These are phyloP conservation scores for Podosphaera aphanis DNA, from an alignment of 2,329 filamentous ascomycete species.

Conservation along the genomic window DNA sequence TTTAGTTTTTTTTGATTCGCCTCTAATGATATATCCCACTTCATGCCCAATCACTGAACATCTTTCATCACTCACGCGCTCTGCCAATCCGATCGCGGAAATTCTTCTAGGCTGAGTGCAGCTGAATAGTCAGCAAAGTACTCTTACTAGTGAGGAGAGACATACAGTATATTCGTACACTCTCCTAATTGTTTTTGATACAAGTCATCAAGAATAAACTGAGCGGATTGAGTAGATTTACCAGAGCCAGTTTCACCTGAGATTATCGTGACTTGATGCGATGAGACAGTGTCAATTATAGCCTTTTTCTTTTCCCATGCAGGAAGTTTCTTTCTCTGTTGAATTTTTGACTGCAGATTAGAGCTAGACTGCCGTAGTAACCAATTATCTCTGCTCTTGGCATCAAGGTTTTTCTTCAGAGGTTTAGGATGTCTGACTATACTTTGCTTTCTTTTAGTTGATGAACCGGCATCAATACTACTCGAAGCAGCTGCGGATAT, in stretches of 20 bases:
- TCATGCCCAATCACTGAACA: constrained; percentile 64
- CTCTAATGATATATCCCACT: constrained; percentile 76
- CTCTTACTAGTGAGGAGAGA: background rate
- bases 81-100: constrained; percentile 77
- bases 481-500: constrained; percentile 59
- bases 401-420: constrained; percentile 39
- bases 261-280: constrained; percentile 80
- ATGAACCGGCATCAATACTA: constrained; percentile 24
- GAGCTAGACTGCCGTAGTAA: constrained; percentile 37
- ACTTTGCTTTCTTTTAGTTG: constrained; percentile 12
- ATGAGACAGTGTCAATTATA: constrained; percentile 52
- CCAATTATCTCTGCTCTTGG: constrained; percentile 44
- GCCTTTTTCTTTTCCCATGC: constrained; percentile 66
- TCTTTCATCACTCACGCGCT: constrained; percentile 81
- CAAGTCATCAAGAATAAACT: constrained; percentile 83
- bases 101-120: constrained; percentile 91
- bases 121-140: constrained; percentile 6
- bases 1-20: constrained; percentile 53
- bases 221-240: constrained; percentile 90
- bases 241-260: constrained; percentile 92
- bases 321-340: constrained; percentile 49
- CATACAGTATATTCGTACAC: constrained; percentile 54
- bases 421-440: constrained; percentile 27
- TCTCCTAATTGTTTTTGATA: constrained; percentile 54
- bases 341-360: constrained; percentile 51